Conservation (phyloP, 371 early-diverging fungal genomes). For the Vairimorpha apis region DNA sequence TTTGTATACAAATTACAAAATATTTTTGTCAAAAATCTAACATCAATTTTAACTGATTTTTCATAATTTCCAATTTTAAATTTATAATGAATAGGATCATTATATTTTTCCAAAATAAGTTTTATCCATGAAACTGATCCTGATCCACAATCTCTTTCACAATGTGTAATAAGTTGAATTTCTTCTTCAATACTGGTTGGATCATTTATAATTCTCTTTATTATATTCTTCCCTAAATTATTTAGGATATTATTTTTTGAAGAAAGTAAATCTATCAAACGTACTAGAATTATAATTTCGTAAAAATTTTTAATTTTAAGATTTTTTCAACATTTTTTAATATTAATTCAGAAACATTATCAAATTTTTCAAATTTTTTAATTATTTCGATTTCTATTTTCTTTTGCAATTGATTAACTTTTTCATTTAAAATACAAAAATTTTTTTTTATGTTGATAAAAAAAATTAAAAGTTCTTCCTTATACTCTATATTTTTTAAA, state of each 20-base stretch:
- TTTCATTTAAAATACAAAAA: too few species aligned
- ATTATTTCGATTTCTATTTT: too few species aligned
- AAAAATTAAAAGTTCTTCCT: too few species aligned
- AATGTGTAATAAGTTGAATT: not conserved
- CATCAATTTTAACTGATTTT: not conserved
- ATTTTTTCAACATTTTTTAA: too few species aligned
- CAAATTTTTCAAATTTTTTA: too few species aligned
- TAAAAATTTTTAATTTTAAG: too few species aligned
- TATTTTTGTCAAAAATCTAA: slow-evolving; percentile 25
- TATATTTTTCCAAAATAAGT: not conserved
- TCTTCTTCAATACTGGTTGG: not conserved
- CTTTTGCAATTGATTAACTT: too few species aligned
- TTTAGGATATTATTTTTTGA: not conserved
- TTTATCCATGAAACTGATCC: not conserved
- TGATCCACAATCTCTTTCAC: slow-evolving; percentile 1
- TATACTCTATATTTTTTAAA: too few species aligned
- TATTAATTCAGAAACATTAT: too few species aligned
- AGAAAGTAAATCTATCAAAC: not conserved
- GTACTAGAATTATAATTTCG: too few species aligned
- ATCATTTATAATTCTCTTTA: not conserved
- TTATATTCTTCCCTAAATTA: not conserved
- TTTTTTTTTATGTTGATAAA: too few species aligned
- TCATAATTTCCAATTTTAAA: not conserved
- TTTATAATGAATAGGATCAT: not conserved
- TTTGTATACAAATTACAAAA: slow-evolving; percentile 30